Percentiles rank a stretch among this genome's conserved stretches.
phyloP scores from a whole-genome alignment of 176 grass and related monocot genomes.

The Carex parvula region DNA sequence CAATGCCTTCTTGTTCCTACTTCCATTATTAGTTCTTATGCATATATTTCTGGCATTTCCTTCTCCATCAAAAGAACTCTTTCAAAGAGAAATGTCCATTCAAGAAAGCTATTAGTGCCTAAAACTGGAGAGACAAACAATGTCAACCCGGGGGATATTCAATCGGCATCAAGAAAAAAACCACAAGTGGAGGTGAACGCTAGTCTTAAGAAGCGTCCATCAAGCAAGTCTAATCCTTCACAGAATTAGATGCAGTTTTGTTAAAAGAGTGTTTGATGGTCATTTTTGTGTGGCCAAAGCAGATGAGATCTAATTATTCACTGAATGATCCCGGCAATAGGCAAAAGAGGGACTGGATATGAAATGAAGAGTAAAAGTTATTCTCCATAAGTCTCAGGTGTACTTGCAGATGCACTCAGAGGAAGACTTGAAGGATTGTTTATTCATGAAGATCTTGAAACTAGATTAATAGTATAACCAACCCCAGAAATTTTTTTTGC shows the following conservation, averaged over 20 bases:
- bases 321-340: not conserved
- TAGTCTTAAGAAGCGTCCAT: conserved; percentile 3
- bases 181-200: conserved; percentile 13
- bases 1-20: not conserved
- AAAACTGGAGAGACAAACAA: conserved; percentile 7
- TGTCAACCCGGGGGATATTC: not conserved
- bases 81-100: conserved; percentile 1
- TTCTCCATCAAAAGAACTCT: conserved; percentile 10
- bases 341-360: not conserved
- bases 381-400: not conserved
- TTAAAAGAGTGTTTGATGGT: not conserved
- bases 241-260: conserved; percentile 8
- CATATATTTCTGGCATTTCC: conserved; percentile 12
- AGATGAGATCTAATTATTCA: not conserved
- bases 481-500: not conserved
- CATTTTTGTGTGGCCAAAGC: not conserved
- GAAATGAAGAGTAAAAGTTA: not conserved
- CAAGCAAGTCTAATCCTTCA: conserved; percentile 24
- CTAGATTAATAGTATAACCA: not conserved
- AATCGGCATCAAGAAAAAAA: not conserved
- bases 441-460: not conserved
- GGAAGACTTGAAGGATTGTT: not conserved
- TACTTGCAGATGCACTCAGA: not conserved
- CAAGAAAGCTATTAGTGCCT: conserved; percentile 12
- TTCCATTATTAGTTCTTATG: not conserved